These are phyloP conservation scores for Sporothrix protearum DNA, from an alignment of 2,329 filamentous ascomycete genomes.

Conservation along the genomic window DNA sequence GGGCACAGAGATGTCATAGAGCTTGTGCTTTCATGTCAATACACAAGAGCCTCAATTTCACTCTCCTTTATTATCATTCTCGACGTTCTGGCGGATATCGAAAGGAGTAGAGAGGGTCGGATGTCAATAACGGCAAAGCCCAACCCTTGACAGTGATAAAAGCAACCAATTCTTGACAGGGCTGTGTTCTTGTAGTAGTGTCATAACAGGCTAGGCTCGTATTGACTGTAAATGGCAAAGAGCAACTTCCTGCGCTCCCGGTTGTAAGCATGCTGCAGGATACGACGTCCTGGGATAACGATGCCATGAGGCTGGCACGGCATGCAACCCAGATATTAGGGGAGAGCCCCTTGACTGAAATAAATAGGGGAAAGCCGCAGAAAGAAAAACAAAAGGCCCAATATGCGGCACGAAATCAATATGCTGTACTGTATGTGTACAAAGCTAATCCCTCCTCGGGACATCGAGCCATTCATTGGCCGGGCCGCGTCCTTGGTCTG, in stretches of 20 bases:
- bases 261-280: neutral
- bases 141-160: too few relatives aligned
- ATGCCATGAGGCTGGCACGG: neutral
- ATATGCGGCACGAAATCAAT: neutral
- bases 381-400: neutral
- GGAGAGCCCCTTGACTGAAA: neutral
- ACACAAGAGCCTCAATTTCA: neutral
- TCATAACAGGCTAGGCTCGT: neutral
- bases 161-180: too few relatives aligned
- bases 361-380: neutral
- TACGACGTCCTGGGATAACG: neutral
- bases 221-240: neutral
- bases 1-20: neutral
- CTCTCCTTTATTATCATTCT: neutral
- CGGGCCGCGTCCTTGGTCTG: neutral
- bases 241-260: neutral
- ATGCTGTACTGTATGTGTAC: neutral
- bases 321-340: conserved; percentile 15
- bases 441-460: neutral
- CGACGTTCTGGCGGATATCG: too few relatives aligned
- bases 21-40: neutral
- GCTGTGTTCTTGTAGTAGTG: neutral
- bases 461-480: neutral
- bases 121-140: too few relatives aligned
- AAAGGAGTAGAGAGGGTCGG: too few relatives aligned